Conservation (phyloP, 768 basidiomycete genomes). For the Mrakia hoshinonis region DNA sequence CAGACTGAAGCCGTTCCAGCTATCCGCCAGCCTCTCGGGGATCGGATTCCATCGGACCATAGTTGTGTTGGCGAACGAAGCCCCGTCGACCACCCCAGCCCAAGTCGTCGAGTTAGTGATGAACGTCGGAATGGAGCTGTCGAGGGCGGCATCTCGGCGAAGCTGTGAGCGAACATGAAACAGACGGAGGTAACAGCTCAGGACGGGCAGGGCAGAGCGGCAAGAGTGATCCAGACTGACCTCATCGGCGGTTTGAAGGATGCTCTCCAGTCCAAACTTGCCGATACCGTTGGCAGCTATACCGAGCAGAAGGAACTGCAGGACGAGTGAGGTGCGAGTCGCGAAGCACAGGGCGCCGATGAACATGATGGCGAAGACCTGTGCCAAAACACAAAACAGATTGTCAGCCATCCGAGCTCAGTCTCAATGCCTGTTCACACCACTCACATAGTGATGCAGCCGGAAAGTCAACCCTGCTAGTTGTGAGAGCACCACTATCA, state of each 20-base stretch:
- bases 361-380: slow-evolving; percentile 57
- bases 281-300: slow-evolving; percentile 72
- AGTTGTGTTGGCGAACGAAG: background rate
- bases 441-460: slow-evolving; percentile 62
- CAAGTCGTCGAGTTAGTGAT: slow-evolving; percentile 60
- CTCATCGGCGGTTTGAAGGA: slow-evolving; percentile 63
- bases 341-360: slow-evolving; percentile 73
- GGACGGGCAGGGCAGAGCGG: background rate
- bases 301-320: slow-evolving; percentile 72
- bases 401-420: background rate
- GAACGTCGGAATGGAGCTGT: slow-evolving; percentile 62
- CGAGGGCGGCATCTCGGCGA: slow-evolving; percentile 59
- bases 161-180: slow-evolving; percentile 46
- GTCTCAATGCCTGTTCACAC: background rate
- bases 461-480: slow-evolving; percentile 63
- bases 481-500: slow-evolving; percentile 57
- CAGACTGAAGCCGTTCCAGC: slow-evolving; percentile 69
- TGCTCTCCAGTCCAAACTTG: slow-evolving; percentile 69
- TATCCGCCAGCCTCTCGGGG: slow-evolving; percentile 40
- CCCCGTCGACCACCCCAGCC: background rate
- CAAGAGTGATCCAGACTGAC: slow-evolving; percentile 44
- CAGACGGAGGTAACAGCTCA: background rate
- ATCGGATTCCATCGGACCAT: slow-evolving; percentile 51
- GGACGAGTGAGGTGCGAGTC: slow-evolving; percentile 60
- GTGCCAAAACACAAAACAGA: background rate